A percentile compares a stretch with the other conserved stretches of the same genome.
These are phyloP conservation scores for Apiotrichum porosum DNA, from an alignment of 1,284 basidiomycete species.

Conservation along the genomic window DNA sequence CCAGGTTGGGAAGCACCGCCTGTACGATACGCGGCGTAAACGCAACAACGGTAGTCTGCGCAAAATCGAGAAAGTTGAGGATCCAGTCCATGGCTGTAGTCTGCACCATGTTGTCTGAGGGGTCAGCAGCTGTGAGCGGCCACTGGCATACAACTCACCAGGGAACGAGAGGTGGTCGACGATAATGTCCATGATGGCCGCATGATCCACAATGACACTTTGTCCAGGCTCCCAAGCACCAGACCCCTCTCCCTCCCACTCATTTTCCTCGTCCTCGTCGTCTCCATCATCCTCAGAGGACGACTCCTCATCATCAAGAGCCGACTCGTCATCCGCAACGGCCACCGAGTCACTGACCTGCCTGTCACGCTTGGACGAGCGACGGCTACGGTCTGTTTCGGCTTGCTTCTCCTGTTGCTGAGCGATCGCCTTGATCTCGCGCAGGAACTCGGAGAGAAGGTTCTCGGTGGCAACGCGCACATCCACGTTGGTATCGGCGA, in stretches of 20 bases:
- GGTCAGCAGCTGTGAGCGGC: constrained; percentile 6
- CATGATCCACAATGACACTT: constrained; percentile 85
- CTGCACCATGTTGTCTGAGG: constrained; percentile 86
- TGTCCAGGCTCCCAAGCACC: constrained; percentile 86
- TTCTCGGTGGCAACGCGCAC: constrained; percentile 89
- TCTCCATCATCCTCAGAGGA: neutral
- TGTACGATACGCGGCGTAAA: constrained; percentile 90
- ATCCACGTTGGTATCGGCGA: constrained; percentile 91
- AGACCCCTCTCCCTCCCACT: constrained; percentile 43
- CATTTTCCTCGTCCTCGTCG: constrained; percentile 31
- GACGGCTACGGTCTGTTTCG: constrained; percentile 19
- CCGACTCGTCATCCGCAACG: constrained; percentile 12
- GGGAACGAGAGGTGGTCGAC: constrained; percentile 82
- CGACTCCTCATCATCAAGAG: constrained; percentile 7
- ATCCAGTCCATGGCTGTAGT: constrained; percentile 87
- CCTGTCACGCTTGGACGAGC: constrained; percentile 5
- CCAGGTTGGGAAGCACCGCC: constrained; percentile 88
- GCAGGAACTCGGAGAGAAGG: constrained; percentile 83
- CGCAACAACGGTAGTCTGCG: constrained; percentile 85
- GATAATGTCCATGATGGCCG: constrained; percentile 88
- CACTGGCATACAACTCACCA: constrained; percentile 61
- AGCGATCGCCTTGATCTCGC: constrained; percentile 85
- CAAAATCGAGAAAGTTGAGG: constrained; percentile 81
- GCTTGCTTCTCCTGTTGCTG: constrained; percentile 56
- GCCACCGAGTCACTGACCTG: constrained; percentile 49